Base-by-base conservation (phyloP, 108 stramenopile genomes). In the Mediolabrus comicus region DNA sequence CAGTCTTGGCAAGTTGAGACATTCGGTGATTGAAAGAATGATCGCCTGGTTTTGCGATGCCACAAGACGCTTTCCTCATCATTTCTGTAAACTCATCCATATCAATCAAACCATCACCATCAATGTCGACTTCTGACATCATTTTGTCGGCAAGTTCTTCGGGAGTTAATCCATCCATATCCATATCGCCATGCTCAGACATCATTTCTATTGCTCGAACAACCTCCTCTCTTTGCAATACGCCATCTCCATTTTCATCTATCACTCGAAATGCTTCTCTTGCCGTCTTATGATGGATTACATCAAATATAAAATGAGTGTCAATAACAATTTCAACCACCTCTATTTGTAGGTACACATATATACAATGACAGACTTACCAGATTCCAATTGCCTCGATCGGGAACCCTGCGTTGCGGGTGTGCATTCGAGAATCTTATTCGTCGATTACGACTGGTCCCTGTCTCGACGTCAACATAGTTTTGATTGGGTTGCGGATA, bases 221-320 rank as follows among this genome's bases (percentile, higher is more conserved):
- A 26, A 85, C 80, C 53, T 85, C 84, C 22, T 79, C 81, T 69
- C 68, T 69, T 39, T 75, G 76, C 16, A 85, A 62, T 54, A 49
- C 82, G 0, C 84, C 84, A 56, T 85, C 84, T 16, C 79, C 78
- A 62, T 85, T 85, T 38, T 66, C 74, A 39, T 85, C 84, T 29
- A 85, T 82, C 33, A 82, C 67, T 28, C 57, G 55, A 55, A 85
- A 85, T 7, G 84, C 84, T 32, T 85, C 84, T 61, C 53, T 67
- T 10, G 84, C 80, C 33, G 75, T 69, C 77, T 75, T 56, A 1
- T 22, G 46, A 49, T 49, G 5, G 22, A n/a, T 49, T n/a, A n/a
- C n/a, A n/a, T n/a, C n/a, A n/a, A n/a, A n/a, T n/a, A n/a, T n/a
- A n/a, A n/a, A n/a, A n/a, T n/a, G n/a, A n/a, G n/a, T n/a, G n/a